Evolutionary conservation across 768 basidiomycete species (phyloP).

Genomic region (Termitomyces sp.): DNA sequence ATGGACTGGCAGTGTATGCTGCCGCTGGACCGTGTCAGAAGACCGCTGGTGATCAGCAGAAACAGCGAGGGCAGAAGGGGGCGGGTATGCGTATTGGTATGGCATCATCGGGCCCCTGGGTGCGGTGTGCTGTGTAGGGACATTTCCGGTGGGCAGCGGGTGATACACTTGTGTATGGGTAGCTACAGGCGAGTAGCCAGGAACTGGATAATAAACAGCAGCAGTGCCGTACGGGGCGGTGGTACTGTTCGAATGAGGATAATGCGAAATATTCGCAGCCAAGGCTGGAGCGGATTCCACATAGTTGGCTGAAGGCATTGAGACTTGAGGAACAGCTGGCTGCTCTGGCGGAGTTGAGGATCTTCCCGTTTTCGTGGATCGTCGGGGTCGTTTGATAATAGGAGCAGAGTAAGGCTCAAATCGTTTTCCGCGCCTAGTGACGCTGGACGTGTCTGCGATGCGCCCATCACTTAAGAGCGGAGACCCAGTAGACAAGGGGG

Average conservation of each 20-base stretch:
- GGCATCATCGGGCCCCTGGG: background rate
- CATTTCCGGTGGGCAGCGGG: slow-evolving; percentile 1
- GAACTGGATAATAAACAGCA: slow-evolving; percentile 10
- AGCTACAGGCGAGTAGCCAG: slow-evolving; percentile 14
- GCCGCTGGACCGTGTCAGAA: slow-evolving; percentile 5
- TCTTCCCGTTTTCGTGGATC: slow-evolving; percentile 14
- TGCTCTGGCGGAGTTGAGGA: slow-evolving; percentile 13
- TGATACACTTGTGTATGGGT: slow-evolving; percentile 12
- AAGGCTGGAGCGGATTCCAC: slow-evolving; percentile 1
- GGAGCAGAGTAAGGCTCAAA: slow-evolving; percentile 16
- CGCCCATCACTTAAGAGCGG: slow-evolving; percentile 50
- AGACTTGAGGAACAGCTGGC: background rate
- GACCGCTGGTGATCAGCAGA: slow-evolving; percentile 1
- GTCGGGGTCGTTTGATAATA: slow-evolving; percentile 14
- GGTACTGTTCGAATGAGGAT: background rate
- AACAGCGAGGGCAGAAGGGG: background rate
- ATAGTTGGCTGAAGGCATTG: background rate
- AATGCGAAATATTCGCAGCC: background rate
- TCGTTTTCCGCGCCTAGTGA: slow-evolving; percentile 15
- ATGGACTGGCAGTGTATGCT: background rate
- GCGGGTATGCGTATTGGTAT: slow-evolving; percentile 7
- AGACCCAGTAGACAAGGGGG: slow-evolving; percentile 41
- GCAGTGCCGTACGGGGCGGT: slow-evolving; percentile 9
- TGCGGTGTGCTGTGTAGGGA: background rate
- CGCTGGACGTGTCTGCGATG: slow-evolving; percentile 27